These are phyloP conservation scores for Sporothrix brasiliensis DNA, from an alignment of 2,329 filamentous ascomycete species.

Conservation along the genomic window DNA sequence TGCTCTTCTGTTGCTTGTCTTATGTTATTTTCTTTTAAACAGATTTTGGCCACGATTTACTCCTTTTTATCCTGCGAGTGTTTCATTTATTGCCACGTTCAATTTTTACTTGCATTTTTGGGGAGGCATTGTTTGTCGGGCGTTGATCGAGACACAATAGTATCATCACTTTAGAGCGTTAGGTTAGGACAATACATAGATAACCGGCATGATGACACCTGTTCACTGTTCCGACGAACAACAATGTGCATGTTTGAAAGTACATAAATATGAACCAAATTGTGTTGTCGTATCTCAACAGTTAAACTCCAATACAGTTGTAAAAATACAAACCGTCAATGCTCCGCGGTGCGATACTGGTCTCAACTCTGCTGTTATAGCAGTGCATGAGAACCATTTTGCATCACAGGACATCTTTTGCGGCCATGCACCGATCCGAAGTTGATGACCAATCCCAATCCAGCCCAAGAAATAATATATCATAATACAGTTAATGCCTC, in stretches of 20 bases:
- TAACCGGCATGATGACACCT: slow-evolving; percentile 1
- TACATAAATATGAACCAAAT: not conserved
- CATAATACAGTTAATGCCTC: slow-evolving; percentile 29
- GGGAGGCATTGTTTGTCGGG: slow-evolving; percentile 4
- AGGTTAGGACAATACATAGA: slow-evolving; percentile 7
- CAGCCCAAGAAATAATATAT: slow-evolving; percentile 25
- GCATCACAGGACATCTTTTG: too few species aligned
- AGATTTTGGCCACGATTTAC: not conserved
- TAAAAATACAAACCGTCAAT: not conserved
- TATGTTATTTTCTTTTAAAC: not conserved
- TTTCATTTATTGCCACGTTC: not conserved
- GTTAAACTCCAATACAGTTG: slow-evolving; percentile 4
- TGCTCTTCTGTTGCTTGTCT: too few species aligned
- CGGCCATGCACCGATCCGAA: not conserved
- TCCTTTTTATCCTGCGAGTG: not conserved
- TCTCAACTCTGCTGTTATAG: not conserved
- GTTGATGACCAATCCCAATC: not conserved
- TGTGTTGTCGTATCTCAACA: slow-evolving; percentile 6
- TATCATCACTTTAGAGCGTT: not conserved
- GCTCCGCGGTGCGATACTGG: not conserved
- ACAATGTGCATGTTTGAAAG: not conserved
- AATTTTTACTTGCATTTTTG: not conserved
- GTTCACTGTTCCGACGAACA: not conserved
- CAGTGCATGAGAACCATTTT: too few species aligned
- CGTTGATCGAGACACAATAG: slow-evolving; percentile 16